phyloP scores from a whole-genome alignment of 805 yeast species.

The Ogataea zsoltii region DNA sequence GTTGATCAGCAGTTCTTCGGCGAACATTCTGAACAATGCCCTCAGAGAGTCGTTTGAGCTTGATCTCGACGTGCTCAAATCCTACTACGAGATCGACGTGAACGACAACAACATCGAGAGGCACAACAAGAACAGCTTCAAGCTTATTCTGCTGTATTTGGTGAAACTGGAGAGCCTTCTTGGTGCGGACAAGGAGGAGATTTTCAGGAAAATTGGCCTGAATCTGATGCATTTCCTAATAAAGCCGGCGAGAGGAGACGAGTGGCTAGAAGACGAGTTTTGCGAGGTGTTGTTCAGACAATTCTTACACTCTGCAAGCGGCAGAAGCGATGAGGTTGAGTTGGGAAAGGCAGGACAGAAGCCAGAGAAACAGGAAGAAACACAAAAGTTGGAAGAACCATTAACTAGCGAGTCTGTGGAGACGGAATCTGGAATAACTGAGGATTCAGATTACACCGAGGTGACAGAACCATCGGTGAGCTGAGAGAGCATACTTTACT shows the following conservation, averaged over 20 bases:
- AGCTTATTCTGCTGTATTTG: slow-evolving; percentile 14
- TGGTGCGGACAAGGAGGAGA: slow-evolving; percentile 2
- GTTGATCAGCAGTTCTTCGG: slow-evolving; percentile 13
- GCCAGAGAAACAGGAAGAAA: no score
- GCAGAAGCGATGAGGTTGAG: no score
- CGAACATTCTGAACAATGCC: slow-evolving; percentile 16
- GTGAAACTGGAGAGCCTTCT: slow-evolving; percentile 10
- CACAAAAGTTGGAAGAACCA: no score
- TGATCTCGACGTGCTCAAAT: slow-evolving; percentile 12
- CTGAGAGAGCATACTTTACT: no score
- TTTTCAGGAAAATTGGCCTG: slow-evolving; percentile 11
- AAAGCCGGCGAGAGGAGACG: slow-evolving; percentile 9
- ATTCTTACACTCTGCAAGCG: not conserved
- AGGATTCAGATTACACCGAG: no score
- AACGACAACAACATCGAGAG: slow-evolving; percentile 12
- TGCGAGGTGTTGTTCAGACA: slow-evolving; percentile 10
- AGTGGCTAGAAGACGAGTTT: slow-evolving; percentile 14
- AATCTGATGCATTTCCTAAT: slow-evolving; percentile 17
- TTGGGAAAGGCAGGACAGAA: no score
- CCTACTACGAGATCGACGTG: slow-evolving; percentile 12
- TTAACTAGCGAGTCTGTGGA: no score
- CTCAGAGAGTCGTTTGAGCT: slow-evolving; percentile 17
- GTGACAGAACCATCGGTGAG: no score
- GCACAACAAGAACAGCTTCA: slow-evolving; percentile 14
- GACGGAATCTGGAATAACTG: no score